A percentile compares a stretch with the other conserved stretches of the same genome.
Evolutionary conservation across 352 stramenopile species (phyloP).

Genomic region (Globisporangium sylvaticum): DNA sequence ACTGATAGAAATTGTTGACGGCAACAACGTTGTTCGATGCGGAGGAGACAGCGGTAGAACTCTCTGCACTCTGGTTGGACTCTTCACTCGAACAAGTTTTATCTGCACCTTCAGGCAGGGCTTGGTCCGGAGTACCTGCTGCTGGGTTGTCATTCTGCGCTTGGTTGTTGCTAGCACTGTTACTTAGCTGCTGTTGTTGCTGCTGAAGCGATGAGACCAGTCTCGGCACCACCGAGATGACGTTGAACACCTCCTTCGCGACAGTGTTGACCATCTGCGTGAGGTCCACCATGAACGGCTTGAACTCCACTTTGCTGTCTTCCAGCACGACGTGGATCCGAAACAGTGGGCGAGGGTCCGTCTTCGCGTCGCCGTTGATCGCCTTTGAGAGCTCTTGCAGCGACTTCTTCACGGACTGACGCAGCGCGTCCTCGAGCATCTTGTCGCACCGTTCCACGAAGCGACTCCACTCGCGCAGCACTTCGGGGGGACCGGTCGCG

Average conservation of each 20-base stretch:
- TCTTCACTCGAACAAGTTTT: conserved; percentile 5
- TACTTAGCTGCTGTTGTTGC: background rate
- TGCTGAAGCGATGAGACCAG: conserved; percentile 57
- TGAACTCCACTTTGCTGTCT: conserved; percentile 91
- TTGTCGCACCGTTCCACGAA: conserved; percentile 90
- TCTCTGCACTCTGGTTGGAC: background rate
- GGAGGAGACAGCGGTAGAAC: background rate
- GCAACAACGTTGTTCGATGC: background rate
- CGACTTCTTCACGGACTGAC: conserved; percentile 92
- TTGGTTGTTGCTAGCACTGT: conserved; percentile 20
- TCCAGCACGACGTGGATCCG: conserved; percentile 92
- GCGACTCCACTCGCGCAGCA: conserved; percentile 91
- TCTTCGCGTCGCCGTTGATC: conserved; percentile 93
- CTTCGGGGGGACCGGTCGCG: conserved; percentile 77
- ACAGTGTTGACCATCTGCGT: conserved; percentile 94
- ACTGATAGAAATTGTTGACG: conserved; percentile 88
- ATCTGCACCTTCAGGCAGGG: background rate
- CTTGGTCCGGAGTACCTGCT: background rate
- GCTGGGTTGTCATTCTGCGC: conserved; percentile 4
- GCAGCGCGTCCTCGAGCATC: conserved; percentile 87
- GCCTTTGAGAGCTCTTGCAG: conserved; percentile 92
- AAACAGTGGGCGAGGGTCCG: conserved; percentile 89
- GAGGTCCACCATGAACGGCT: conserved; percentile 91
- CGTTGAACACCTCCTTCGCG: conserved; percentile 94
- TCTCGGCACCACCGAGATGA: conserved; percentile 89